Evolutionary conservation across 2,329 filamentous ascomycete genomes (phyloP), one percentile per base, ranked within the genome.

Genomic region (Aspergillus uvarum): DNA sequence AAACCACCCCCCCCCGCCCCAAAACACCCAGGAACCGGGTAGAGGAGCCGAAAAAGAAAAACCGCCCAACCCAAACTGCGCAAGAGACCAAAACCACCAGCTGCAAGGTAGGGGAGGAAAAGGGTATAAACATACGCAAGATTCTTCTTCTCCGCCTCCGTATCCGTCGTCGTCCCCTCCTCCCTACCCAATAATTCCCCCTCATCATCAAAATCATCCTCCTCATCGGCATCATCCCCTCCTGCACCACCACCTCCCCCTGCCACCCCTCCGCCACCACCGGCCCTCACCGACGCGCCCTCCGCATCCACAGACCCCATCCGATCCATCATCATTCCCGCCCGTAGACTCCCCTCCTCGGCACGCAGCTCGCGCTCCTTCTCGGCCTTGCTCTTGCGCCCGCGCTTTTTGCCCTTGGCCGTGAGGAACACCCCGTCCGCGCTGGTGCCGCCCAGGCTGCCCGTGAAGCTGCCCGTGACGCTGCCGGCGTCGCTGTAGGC

Each of bases 131-230:
- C 77, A 66, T 72, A 80, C 78, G 77, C 77, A 63, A 80, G 72
- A 67, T 80, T 80, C 69, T 83, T 81, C 67, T 81, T 82, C 68
- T 82, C 79, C 14, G 80, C 79, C 62, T 80, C 82, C 54, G 80
- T 80, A 66, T 83, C 80, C 29, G 77, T 76, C 29, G 77, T 76
- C 38, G 72, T 65, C 14, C 75, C 74, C 29, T 75, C 81, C 65
- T 81, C 80, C 32, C 79, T 70, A 24, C 79, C 74, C 51, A 79
- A 68, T 56, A 78, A 70, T 62, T 79, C 77, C 10, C 78, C 79
- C 61, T 79, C 80, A 55, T 80, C 79, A 38, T 78, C 77, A 44
- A 79, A 77, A 29, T 82, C 81, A 11, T 83, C 82, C 11, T 82
- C 81, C 4, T 81, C 79, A 19, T 81, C 81, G 3, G 76, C 81